Percentiles rank a stretch among this genome's conserved stretches.
Evolutionary conservation across 768 basidiomycete species (phyloP).

Genomic region (Neoboletus subvelutipes): DNA sequence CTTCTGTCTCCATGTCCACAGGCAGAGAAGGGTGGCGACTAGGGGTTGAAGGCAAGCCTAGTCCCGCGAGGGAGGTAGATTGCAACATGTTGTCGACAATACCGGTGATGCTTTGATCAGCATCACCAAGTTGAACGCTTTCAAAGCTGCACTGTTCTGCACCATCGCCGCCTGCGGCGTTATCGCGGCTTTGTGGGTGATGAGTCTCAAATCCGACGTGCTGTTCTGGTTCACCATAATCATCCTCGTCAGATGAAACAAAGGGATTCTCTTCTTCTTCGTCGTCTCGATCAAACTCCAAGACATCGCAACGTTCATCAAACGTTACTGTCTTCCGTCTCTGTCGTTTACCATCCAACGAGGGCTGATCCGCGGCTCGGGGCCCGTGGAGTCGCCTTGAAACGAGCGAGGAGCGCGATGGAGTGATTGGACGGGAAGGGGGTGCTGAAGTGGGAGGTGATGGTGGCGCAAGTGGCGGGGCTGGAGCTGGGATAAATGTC

Average conservation of each 20-base stretch:
- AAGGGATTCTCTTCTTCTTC: constrained; percentile 53
- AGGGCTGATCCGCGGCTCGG: constrained; percentile 47
- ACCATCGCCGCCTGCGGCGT: not conserved
- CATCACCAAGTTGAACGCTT: constrained; percentile 43
- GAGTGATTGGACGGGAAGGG: constrained; percentile 28
- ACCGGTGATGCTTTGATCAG: constrained; percentile 61
- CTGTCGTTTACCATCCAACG: constrained; percentile 41
- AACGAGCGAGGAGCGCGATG: constrained; percentile 63
- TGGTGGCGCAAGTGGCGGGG: constrained; percentile 14
- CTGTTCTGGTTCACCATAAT: constrained; percentile 23
- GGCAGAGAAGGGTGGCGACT: constrained; percentile 45
- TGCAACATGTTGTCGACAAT: constrained; percentile 70
- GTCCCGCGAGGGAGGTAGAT: constrained; percentile 21
- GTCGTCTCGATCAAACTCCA: constrained; percentile 74
- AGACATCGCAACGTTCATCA: constrained; percentile 75
- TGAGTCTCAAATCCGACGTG: constrained; percentile 9
- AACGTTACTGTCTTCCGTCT: constrained; percentile 79
- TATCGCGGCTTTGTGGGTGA: constrained; percentile 13
- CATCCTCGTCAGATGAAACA: constrained; percentile 38
- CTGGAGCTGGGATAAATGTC: not conserved
- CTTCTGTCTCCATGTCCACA: constrained; percentile 57
- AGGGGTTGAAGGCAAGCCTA: constrained; percentile 31
- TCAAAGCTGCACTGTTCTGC: constrained; percentile 36
- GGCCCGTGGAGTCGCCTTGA: constrained; percentile 77
- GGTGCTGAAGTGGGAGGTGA: constrained; percentile 46